Base-by-base conservation (phyloP, 2,329 filamentous ascomycete genomes). In the Berkeleyomyces basicola region DNA sequence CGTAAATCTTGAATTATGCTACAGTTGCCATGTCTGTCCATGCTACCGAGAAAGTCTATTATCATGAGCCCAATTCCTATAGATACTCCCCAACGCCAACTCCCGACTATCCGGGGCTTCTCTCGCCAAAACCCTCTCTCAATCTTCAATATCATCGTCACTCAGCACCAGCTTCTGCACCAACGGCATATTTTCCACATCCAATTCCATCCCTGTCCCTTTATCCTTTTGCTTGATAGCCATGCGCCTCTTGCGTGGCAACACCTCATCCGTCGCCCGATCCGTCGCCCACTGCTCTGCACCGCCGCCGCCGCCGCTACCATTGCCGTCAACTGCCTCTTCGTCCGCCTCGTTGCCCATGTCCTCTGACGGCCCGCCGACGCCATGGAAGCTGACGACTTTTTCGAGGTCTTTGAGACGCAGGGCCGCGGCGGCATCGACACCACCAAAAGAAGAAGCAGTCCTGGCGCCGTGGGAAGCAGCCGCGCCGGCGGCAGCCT, bases 101-200 rank as follows among this genome's bases (percentile, higher is more conserved):
- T 7, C 14, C 46, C 31, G 46, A 23, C 6, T n/a, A 16, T 23
- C 7, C 46, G n/a, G n/a, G 31, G 3, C n/a, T 49, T n/a, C 1
- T 23, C n/a, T 23, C 46, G 9, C 23, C 23, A 23, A 23, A 23
- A 1, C 23, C 23, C 23, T 23, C n/a, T 39, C 31, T 55, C 31
- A 75, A 68, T 91, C 88, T 71, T 90, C 87, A 70, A 93, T 92
- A 75, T 93, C 88, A 73, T 93, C 88, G 69, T 93, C 88, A 67
- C 85, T 89, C 47, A 92, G 74, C 53, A 89, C 81, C 66, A 91
- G 73, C 68, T 85, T 87, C 71, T 84, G 82, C 65, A 83, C 79
- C 49, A 49, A 33, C 33, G 46, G 58, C 47, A 78, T 74, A 66
- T 79, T 70, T 37, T 76, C 73, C 2, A 73, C 73, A 53, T 75